Conservation (phyloP, 148 eudicot species). For the Rhododendron griersonianum region DNA sequence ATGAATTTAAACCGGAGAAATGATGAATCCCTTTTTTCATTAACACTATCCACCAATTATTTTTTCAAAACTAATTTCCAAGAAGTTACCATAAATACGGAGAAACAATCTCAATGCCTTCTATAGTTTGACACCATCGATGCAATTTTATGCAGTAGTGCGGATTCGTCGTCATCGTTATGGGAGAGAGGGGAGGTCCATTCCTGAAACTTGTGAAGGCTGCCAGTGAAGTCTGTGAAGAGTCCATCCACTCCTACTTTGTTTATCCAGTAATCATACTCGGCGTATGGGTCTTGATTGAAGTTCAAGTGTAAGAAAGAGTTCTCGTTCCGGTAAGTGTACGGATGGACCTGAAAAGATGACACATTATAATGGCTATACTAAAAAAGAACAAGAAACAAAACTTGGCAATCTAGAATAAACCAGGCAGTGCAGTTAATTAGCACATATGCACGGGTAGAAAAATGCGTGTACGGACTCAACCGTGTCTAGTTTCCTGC, state of each 20-base stretch:
- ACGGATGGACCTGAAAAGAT: slow-evolving; percentile 78
- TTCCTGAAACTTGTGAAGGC: slow-evolving; percentile 74
- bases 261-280: slow-evolving; percentile 79
- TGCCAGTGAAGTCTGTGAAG: slow-evolving; percentile 91
- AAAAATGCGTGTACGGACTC: background rate
- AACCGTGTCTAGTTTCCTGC: background rate
- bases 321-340: slow-evolving; percentile 82
- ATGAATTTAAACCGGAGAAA: slow-evolving; percentile 2
- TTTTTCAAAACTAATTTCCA: background rate
- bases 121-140: slow-evolving; percentile 30
- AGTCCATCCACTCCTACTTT: slow-evolving; percentile 82
- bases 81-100: background rate
- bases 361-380: background rate
- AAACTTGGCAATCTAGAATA: background rate
- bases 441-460: background rate
- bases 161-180: slow-evolving; percentile 24
- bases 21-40: background rate
- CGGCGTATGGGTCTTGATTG: slow-evolving; percentile 73
- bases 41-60: background rate
- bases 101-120: slow-evolving; percentile 4
- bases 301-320: slow-evolving; percentile 62
- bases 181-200: slow-evolving; percentile 52
- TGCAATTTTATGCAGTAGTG: slow-evolving; percentile 49
- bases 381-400: background rate
- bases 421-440: background rate